phyloP scores from a whole-genome alignment of 176 grass and related monocot species.

The Triticum turgidum region DNA sequence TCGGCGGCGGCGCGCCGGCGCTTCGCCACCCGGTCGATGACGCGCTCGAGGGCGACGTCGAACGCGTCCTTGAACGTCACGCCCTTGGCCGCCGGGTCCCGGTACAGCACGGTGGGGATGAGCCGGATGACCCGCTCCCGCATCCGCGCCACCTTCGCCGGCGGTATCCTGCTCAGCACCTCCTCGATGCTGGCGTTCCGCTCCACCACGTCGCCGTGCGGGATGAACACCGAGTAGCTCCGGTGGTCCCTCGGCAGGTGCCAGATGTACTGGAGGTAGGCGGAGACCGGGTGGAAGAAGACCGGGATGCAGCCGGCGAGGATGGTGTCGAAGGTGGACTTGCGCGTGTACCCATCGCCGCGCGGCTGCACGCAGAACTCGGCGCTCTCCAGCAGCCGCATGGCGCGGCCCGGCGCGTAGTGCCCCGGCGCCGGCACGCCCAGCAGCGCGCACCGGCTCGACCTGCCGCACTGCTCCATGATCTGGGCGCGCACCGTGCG shows the following conservation, averaged over 20 bases:
- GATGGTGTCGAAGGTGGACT: not conserved
- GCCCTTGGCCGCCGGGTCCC: not conserved
- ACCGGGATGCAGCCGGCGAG: not conserved
- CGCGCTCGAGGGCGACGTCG: not conserved
- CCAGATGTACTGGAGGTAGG: not conserved
- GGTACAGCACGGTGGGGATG: not conserved
- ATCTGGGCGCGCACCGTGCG: not conserved
- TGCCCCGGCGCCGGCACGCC: not conserved
- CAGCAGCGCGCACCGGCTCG: not conserved
- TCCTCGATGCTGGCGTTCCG: not conserved
- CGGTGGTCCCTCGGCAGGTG: not conserved
- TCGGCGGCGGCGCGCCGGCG: not conserved
- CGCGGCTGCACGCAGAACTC: not conserved
- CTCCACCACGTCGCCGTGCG: not conserved
- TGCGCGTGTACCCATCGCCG: not conserved
- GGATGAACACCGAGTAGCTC: not conserved
- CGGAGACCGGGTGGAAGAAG: not conserved
- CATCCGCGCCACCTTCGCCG: not conserved
- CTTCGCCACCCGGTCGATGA: not conserved
- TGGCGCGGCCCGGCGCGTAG: not conserved
- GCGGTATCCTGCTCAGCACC: not conserved
- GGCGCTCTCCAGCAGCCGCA: not conserved
- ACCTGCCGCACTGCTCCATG: not conserved
- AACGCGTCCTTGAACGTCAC: not conserved
- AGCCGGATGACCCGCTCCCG: not conserved